Percentiles rank a stretch among this genome's conserved stretches.
These are phyloP conservation scores for Geotrichum armillariae DNA, from an alignment of 1,139 yeast genomes.

Conservation along the genomic window DNA sequence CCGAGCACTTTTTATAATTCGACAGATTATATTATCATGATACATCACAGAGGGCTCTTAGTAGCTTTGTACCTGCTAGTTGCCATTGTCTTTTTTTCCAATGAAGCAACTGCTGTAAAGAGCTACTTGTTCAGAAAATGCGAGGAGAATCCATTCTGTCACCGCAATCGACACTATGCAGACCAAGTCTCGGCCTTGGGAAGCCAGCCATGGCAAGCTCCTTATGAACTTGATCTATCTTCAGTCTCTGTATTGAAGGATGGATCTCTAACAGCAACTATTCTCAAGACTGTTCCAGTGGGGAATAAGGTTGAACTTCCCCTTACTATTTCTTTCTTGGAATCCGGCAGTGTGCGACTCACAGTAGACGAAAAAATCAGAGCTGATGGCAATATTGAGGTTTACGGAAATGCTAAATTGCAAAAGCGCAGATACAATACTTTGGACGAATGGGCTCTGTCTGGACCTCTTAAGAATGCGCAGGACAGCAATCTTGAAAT, in stretches of 20 bases:
- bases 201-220: slow-evolving; percentile 40
- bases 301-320: slow-evolving; percentile 45
- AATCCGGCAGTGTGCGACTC: slow-evolving; percentile 57
- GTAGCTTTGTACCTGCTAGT: slow-evolving; percentile 23
- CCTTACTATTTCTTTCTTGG: slow-evolving; percentile 55
- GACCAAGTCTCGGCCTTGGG: slow-evolving; percentile 40
- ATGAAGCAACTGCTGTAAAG: slow-evolving; percentile 51
- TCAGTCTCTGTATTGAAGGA: slow-evolving; percentile 39
- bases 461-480: slow-evolving; percentile 30
- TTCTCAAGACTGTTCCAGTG: slow-evolving; percentile 38
- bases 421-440: slow-evolving; percentile 56
- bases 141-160: slow-evolving; percentile 81
- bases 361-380: slow-evolving; percentile 61
- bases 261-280: slow-evolving; percentile 41
- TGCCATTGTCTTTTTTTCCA: slow-evolving; percentile 15
- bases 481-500: slow-evolving; percentile 15
- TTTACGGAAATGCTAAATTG: slow-evolving; percentile 26
- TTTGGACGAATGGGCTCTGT: slow-evolving; percentile 61
- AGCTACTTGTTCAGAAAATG: slow-evolving; percentile 77
- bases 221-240: slow-evolving; percentile 54
- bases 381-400: slow-evolving; percentile 37
- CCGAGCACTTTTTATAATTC: too few relatives aligned
- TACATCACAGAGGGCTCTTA: slow-evolving; percentile 10
- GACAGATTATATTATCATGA: too few relatives aligned
- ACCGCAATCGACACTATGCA: slow-evolving; percentile 76